Base-by-base conservation (phyloP, 805 yeast genomes). In the Wickerhamiella azyma region DNA sequence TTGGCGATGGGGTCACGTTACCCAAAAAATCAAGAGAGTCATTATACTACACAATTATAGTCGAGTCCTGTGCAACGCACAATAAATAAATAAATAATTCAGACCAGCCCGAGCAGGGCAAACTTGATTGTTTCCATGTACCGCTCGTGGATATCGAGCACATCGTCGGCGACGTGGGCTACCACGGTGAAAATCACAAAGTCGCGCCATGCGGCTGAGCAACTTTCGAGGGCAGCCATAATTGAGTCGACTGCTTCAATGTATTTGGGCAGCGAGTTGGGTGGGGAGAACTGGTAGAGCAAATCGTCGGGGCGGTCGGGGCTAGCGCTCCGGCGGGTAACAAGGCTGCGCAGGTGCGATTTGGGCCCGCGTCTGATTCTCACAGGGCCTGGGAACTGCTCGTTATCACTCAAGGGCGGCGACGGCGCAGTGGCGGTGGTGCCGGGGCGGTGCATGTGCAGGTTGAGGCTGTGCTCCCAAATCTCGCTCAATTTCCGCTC, bases 131-230 rank as follows among this genome's bases (percentile, higher is more conserved):
- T 19, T 2, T 42, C 17, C 46, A 41, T 41, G 45, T 41, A 41
- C 9, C 10, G 26, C 18, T 41, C 32, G 38, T 41, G 49, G 5
- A 47, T 29, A 5, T 39, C 37, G 35, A 47, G 39, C 7, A 42
- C 18, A 19, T 47, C 49, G 32, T 39, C 45, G 2, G 37, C 44
- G 9, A 47, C 21, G 16, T 32, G 35, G 26, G 37, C 10, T 2
- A 43, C 44, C 11, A 47, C 29, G 13, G 16, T 16, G 5, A 37
- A 44, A 18, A 47, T 37, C 16, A 47, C 44, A 43, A 47, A 47
- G 14, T 42, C 41, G 28, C 39, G 37, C 37, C 36, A 47, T 9
- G 26, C 41, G 36, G 19, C 26, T 4, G 29, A 43, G 14, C 37
- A 46, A 2, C 10, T 19, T 11, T 37, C 40, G 18, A 47, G 17